phyloP scores from a whole-genome alignment of 75 land plant species.

The Picea sitchensis region DNA sequence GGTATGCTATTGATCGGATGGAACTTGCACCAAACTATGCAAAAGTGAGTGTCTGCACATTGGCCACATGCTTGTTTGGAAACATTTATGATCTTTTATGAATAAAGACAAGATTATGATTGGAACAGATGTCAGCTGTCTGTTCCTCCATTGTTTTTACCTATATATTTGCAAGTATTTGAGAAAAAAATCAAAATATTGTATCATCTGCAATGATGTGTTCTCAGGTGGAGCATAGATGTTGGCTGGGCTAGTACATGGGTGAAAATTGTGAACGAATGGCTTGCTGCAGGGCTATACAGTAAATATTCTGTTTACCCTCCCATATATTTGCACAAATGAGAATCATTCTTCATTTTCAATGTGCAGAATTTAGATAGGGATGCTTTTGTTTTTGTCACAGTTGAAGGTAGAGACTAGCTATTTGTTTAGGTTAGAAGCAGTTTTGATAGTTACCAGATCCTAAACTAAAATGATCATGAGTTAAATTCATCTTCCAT shows the following conservation, averaged over 20 bases:
- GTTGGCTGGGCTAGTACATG: constrained; percentile 97
- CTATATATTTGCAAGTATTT: neutral
- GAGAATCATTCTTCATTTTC: neutral
- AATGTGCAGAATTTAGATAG: too few species aligned
- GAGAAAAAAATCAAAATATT: neutral
- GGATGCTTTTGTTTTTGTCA: too few species aligned
- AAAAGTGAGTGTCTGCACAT: constrained; percentile 18
- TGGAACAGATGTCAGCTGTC: neutral
- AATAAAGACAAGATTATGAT: neutral
- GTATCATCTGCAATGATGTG: neutral
- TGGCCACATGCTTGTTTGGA: neutral
- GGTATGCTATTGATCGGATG: constrained; percentile 32
- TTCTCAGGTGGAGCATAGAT: constrained; percentile 86
- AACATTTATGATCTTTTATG: neutral
- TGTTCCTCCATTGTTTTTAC: neutral
- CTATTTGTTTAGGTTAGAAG: neutral
- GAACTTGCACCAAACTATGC: constrained; percentile 35
- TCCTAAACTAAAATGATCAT: neutral
- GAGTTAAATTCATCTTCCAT: neutral
- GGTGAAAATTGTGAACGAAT: constrained; percentile 82
- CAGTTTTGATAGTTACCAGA: neutral
- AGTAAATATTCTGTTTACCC: constrained; percentile 39
- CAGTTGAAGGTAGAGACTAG: constrained; percentile 4
- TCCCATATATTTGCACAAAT: neutral
- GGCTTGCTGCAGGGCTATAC: constrained; percentile 79